Evolutionary conservation across 106 monocot species (phyloP).

Genomic region (Apostasia ramifera): DNA sequence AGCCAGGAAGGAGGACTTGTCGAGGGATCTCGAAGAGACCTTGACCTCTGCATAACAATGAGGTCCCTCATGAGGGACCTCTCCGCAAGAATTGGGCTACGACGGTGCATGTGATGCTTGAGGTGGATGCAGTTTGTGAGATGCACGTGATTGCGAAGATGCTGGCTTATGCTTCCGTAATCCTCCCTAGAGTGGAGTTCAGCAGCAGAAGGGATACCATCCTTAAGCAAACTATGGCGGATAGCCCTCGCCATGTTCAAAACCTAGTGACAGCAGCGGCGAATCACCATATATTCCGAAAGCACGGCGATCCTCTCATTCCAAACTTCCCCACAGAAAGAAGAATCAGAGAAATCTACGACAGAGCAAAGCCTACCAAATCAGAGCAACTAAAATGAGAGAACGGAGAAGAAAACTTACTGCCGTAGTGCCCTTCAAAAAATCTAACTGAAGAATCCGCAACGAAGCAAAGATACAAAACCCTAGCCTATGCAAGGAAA

Average conservation of each 20-base stretch:
- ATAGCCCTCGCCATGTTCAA: slow-evolving; percentile 8
- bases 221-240: slow-evolving; percentile 5
- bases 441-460: too few relatives aligned
- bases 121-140: slow-evolving; percentile 93
- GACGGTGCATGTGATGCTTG: slow-evolving; percentile 67
- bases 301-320: slow-evolving; percentile 5
- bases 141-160: slow-evolving; percentile 70
- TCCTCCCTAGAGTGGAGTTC: slow-evolving; percentile 12
- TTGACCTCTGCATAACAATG: slow-evolving; percentile 65
- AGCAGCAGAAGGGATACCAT: slow-evolving; percentile 9
- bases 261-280: not conserved
- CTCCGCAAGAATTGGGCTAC: slow-evolving; percentile 46
- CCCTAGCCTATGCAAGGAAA: not conserved
- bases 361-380: not conserved
- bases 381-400: not conserved
- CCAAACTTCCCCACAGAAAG: not conserved
- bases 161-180: slow-evolving; percentile 29
- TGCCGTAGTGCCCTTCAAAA: not conserved
- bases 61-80: slow-evolving; percentile 74
- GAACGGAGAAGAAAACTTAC: not conserved
- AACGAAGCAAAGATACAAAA: not conserved
- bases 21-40: slow-evolving; percentile 83
- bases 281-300: not conserved
- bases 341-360: not conserved
- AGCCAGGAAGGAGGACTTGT: slow-evolving; percentile 72